phyloP scores from a whole-genome alignment of 805 yeast species.

The Citeromyces nyonsensis region DNA sequence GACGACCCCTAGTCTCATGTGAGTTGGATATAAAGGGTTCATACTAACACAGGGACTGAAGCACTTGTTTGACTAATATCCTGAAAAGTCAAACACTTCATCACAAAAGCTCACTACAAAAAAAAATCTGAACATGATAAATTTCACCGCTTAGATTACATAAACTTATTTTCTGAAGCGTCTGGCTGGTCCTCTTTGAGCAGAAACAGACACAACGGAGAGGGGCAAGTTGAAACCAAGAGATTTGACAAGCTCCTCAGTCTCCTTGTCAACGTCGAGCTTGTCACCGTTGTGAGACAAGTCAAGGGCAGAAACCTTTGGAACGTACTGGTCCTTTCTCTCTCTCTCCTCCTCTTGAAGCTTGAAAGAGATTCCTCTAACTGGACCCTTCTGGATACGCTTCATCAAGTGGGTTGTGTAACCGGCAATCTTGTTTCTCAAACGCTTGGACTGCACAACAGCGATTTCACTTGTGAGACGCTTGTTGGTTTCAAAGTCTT shows the following conservation, averaged over 20 bases:
- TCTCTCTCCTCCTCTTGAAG: conserved; percentile 99
- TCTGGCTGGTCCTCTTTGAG: conserved; percentile 78
- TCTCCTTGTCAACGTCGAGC: conserved; percentile 93
- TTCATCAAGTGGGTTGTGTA: conserved; percentile 99
- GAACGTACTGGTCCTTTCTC: conserved; percentile 99
- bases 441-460: conserved; percentile 97
- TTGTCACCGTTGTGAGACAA: conserved; percentile 91
- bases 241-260: conserved; percentile 87
- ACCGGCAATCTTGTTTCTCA: conserved; percentile 99
- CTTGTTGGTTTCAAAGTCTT: conserved; percentile 99
- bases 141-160: conserved; percentile 9
- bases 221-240: conserved; percentile 85
- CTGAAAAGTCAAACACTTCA: background rate
- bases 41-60: background rate
- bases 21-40: too few species aligned
- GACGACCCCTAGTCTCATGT: too few species aligned
- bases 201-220: conserved; percentile 73
- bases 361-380: conserved; percentile 99
- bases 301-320: conserved; percentile 99
- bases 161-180: conserved; percentile 88
- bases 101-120: background rate
- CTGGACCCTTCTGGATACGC: conserved; percentile 99
- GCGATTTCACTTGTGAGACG: conserved; percentile 98
- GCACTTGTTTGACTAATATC: background rate
- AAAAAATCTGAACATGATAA: conserved; percentile 7